These are phyloP conservation scores for Lentinus brumalis DNA, from an alignment of 768 basidiomycete species.

Conservation along the genomic window DNA sequence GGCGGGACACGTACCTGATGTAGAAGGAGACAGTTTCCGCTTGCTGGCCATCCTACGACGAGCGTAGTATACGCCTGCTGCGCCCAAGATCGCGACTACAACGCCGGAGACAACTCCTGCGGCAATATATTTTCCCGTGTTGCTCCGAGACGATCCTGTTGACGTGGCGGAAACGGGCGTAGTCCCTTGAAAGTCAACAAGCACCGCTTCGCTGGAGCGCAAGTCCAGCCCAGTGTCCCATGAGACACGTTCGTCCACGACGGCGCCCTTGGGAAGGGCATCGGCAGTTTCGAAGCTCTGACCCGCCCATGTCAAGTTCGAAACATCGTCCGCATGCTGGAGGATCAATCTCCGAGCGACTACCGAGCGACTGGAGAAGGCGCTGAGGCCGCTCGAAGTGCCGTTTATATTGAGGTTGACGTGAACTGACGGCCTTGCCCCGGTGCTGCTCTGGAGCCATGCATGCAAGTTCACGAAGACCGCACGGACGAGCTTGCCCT, in stretches of 20 bases:
- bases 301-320: slow-evolving; percentile 29
- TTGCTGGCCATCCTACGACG: not conserved
- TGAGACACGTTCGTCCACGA: slow-evolving; percentile 20
- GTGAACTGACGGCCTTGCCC: slow-evolving; percentile 40
- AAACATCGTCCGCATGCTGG: slow-evolving; percentile 30
- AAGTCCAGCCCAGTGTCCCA: slow-evolving; percentile 25
- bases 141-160: not conserved
- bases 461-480: slow-evolving; percentile 63
- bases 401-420: slow-evolving; percentile 41
- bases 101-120: not conserved
- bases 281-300: slow-evolving; percentile 30
- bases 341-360: slow-evolving; percentile 25
- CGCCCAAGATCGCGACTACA: not conserved
- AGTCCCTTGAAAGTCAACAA: slow-evolving; percentile 18
- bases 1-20: not conserved
- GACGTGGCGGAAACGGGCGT: not conserved
- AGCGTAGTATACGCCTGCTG: not conserved
- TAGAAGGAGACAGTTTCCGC: not conserved
- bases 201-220: slow-evolving; percentile 27
- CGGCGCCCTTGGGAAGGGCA: slow-evolving; percentile 19
- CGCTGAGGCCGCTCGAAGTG: not conserved
- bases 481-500: slow-evolving; percentile 43
- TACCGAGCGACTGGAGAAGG: not conserved
- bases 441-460: slow-evolving; percentile 37
- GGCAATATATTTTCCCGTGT: not conserved